Base-by-base conservation (phyloP, 306 rosid genomes). In the Vigna unguiculata region DNA sequence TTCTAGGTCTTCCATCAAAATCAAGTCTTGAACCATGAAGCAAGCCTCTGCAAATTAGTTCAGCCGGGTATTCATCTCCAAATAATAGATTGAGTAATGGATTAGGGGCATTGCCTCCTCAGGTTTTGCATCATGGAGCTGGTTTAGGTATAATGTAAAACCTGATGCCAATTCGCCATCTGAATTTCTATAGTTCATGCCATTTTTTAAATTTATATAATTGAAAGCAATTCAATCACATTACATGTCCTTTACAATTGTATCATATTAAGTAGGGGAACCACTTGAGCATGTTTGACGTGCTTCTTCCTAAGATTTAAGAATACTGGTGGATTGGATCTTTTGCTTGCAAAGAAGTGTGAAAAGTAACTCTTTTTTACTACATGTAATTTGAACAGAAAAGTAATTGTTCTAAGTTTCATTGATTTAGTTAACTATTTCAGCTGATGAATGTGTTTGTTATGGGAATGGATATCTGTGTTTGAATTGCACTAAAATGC, bases 161-260 rank as follows among this genome's bases (percentile, higher is more conserved):
- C 96, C 91, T 0, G 94, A 91, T 77, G 84, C 90, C 57, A 91
- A 85, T 91, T 91, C 97, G 0, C 98, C 96, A 40, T 90, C 96
- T 0, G 97, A 91, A 69, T 94, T 90, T 82, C 84, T 91, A 20
- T 93, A 88, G 78, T 80, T 62, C 47, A 32, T 24, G 38, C 1
- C 6, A 63, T 72, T 59, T 43, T 43, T 11, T 0, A 12, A 11
- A 40, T 28, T 28, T 28, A 36, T 6, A 40, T 2, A 52, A 4
- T 17, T 55, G 16, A 10, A 10, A 22, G 67, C 48, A 43, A 11
- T 43, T 43, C 47, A 77, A 68, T 62, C 54, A 59, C 64, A 32
- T 54, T 20, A 78, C 8, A 64, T 58, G 5, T 15, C 65, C 71
- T 69, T 57, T 57, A 28, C 17, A 65, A 9, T 57, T 80, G 57